Conservation (phyloP, 257 asterid species). For the Oldenlandia corymbosa region DNA sequence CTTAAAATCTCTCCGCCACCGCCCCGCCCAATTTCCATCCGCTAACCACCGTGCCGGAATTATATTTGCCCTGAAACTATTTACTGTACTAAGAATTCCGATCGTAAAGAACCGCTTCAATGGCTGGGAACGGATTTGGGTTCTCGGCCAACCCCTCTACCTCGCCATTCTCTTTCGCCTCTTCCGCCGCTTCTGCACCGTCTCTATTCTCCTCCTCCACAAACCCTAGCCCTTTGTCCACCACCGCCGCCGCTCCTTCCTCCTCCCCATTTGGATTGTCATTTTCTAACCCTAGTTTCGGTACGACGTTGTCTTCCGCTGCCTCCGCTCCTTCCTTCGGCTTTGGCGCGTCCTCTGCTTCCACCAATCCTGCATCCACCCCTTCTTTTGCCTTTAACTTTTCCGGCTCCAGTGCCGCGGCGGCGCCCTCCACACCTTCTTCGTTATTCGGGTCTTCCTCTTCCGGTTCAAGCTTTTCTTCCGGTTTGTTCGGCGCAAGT, state of each 20-base stretch:
- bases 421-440: conserved; percentile 11
- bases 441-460: conserved; percentile 31
- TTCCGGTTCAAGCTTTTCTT: conserved; percentile 3
- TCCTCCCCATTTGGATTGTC: conserved; percentile 31
- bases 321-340: conserved; percentile 9
- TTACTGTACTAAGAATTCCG: neutral
- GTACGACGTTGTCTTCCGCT: conserved; percentile 22
- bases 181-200: conserved; percentile 11
- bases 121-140: conserved; percentile 45
- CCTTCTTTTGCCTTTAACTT: conserved; percentile 20
- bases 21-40: conserved; percentile 3
- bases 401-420: conserved; percentile 4
- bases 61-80: neutral
- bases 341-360: conserved; percentile 17
- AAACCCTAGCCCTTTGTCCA: conserved; percentile 9
- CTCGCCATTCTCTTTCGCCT: conserved; percentile 15
- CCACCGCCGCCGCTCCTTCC: conserved; percentile 3
- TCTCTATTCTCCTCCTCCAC: conserved; percentile 11
- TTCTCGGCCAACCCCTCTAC: conserved; percentile 32
- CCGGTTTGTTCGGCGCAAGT: conserved; percentile 3
- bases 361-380: conserved; percentile 3
- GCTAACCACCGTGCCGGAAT: neutral
- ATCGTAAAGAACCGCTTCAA: conserved; percentile 7
- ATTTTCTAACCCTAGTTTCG: conserved; percentile 35
- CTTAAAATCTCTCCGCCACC: too few species aligned